These are phyloP conservation scores for Carpinus fangiana DNA, from an alignment of 306 rosid genomes.

Conservation along the genomic window DNA sequence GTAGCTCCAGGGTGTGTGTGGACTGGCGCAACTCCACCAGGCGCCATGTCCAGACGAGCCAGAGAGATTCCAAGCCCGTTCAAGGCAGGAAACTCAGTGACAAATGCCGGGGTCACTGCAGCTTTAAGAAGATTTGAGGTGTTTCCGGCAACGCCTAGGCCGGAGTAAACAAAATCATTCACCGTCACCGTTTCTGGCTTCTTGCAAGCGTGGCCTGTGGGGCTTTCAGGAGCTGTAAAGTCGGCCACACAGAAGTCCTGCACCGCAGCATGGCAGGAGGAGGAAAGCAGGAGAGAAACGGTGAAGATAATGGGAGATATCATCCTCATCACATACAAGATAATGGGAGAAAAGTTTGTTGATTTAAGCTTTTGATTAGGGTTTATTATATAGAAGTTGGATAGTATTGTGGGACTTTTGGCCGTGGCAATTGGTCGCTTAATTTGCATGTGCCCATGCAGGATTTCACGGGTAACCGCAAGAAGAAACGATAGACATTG, in stretches of 20 bases:
- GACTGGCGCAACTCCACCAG: constrained; percentile 68
- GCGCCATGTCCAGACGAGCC: constrained; percentile 63
- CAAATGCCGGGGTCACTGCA: constrained; percentile 60
- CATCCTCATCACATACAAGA: constrained; percentile 26
- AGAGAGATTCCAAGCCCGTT: constrained; percentile 78
- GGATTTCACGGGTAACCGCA: not conserved
- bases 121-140: constrained; percentile 83
- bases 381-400: not conserved
- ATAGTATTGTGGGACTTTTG: not conserved
- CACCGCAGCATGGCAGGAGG: constrained; percentile 51
- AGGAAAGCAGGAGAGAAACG: constrained; percentile 34
- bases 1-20: constrained; percentile 86
- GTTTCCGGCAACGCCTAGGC: constrained; percentile 62
- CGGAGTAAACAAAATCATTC: constrained; percentile 55
- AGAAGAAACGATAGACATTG: too few relatives aligned
- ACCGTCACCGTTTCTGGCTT: constrained; percentile 43
- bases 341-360: too few relatives aligned
- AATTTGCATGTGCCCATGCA: not conserved
- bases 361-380: too few relatives aligned
- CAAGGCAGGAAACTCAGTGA: constrained; percentile 55
- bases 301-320: constrained; percentile 40
- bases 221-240: constrained; percentile 45
- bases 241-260: constrained; percentile 90
- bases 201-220: constrained; percentile 78
- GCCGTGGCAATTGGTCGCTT: not conserved